Conservation (phyloP, 495 filamentous ascomycete species). For the Aspergillus baeticus region DNA sequence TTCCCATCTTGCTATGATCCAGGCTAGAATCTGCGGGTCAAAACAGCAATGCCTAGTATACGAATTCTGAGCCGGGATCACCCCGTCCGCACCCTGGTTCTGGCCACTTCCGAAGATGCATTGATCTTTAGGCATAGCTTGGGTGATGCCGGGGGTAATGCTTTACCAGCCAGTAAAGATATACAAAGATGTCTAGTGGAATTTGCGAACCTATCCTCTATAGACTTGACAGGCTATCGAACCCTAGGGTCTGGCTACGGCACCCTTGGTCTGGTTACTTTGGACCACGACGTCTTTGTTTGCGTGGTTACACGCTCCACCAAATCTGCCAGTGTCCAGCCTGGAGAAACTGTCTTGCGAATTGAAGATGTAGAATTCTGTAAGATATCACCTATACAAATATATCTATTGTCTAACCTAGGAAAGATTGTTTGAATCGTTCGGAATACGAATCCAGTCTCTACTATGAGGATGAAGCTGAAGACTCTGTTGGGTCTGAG, state of each 20-base stretch:
- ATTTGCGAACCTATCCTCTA: conserved; percentile 63
- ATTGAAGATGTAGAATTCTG: conserved; percentile 88
- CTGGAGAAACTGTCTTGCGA: conserved; percentile 82
- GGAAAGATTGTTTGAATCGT: conserved; percentile 78
- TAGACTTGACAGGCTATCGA: conserved; percentile 71
- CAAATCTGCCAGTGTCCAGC: conserved; percentile 76
- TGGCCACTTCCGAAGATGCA: conserved; percentile 73
- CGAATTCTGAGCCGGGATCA: conserved; percentile 56
- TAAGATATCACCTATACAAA: conserved; percentile 32
- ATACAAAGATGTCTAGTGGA: conserved; percentile 81
- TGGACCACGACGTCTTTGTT: conserved; percentile 83
- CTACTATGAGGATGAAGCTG: conserved; percentile 56
- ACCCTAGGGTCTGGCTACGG: conserved; percentile 78
- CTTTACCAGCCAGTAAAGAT: conserved; percentile 34
- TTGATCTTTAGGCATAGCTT: conserved; percentile 78
- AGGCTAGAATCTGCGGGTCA: neutral
- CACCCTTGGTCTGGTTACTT: conserved; percentile 85
- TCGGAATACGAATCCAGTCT: conserved; percentile 74
- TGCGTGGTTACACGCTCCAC: conserved; percentile 81
- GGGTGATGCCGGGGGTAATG: conserved; percentile 43
- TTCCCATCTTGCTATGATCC: neutral
- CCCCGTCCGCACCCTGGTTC: conserved; percentile 80
- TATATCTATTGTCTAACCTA: neutral
- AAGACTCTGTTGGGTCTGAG: conserved; percentile 47
- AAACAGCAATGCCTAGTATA: conserved; percentile 38